phyloP scores from a whole-genome alignment of 805 yeast species.

The Teunomyces stri region DNA sequence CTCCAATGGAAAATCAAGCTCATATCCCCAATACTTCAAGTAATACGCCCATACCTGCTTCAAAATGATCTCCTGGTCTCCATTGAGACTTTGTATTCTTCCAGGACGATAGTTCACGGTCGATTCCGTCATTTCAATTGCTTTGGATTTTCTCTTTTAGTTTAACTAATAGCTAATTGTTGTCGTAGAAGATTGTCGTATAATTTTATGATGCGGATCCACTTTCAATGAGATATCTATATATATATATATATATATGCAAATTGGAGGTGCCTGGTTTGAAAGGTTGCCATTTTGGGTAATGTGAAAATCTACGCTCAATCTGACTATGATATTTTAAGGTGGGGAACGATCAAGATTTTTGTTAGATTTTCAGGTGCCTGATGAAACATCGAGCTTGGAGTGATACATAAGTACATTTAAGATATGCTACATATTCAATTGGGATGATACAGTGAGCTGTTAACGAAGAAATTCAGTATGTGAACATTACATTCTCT shows the following conservation, averaged over 20 bases:
- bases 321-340: slow-evolving; percentile 3
- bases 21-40: slow-evolving; percentile 58
- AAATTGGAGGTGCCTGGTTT: not conserved
- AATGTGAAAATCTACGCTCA: not conserved
- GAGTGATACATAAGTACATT: not conserved
- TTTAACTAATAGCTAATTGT: too few relatives aligned
- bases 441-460: not conserved
- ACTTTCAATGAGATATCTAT: not conserved
- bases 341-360: slow-evolving; percentile 1
- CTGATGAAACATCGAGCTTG: not conserved
- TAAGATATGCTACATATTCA: not conserved
- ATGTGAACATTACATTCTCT: not conserved
- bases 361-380: not conserved
- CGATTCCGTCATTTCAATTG: not conserved
- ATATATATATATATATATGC: not conserved
- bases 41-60: slow-evolving; percentile 72
- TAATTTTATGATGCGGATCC: not conserved
- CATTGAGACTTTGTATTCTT: slow-evolving; percentile 34
- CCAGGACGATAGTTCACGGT: slow-evolving; percentile 28
- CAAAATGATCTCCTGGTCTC: slow-evolving; percentile 59
- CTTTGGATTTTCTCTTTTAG: not conserved
- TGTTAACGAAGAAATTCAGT: too few relatives aligned
- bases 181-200: not conserved
- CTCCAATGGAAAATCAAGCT: slow-evolving; percentile 24
- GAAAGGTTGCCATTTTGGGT: not conserved